Evolutionary conservation across 768 basidiomycete species (phyloP), one percentile per base, ranked within the genome.

Genomic region (Lanmaoa pseudosensibilis): DNA sequence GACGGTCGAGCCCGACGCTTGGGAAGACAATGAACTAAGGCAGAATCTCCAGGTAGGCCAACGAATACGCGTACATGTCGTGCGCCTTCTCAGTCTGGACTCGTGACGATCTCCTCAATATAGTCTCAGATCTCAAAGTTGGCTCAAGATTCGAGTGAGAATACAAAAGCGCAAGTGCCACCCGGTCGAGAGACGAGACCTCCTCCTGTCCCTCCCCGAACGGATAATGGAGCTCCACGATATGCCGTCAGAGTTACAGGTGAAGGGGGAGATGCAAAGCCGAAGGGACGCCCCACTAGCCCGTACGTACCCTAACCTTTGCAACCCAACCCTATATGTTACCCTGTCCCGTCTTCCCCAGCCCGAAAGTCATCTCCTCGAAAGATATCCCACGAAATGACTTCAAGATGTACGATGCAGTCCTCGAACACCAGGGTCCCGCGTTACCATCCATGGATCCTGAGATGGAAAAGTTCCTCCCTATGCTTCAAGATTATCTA

Each of bases 381-480:
- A 84, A 82, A 65, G 83, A 86, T 40, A 52, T 78, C 8, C 49
- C 66, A 0, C 75, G 72, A 54, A 70, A 61, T 39, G 73, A 85
- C 45, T 82, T 89, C 70, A 85, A 77, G 66, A 78, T 92, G 78
- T 91, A 85, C 54, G 89, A 92, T 57, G 90, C 89, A 0, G 76
- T 92, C 12, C 83, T 74, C 4, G 72, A 79, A 38, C 61, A 73
- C 11, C 69, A 72, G 40, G 70, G 69, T 9, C 40, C 67, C 19
- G 43, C 63, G 5, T 52, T 70, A 3, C 70, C 72, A 12, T 64
- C 70, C 36, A 54, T 76, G 6, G 86, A 85, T 60, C 65, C 76
- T 5, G 88, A 91, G 62, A 82, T 92, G 76, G 89, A 86, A 52
- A 89, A 88, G 52, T 91, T 92, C 65, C 56, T 89, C 44, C 86